A percentile compares a stretch with the other conserved stretches of the same genome.
phyloP scores from a whole-genome alignment of 495 filamentous ascomycete species.

The Penicillium chermesinum region DNA sequence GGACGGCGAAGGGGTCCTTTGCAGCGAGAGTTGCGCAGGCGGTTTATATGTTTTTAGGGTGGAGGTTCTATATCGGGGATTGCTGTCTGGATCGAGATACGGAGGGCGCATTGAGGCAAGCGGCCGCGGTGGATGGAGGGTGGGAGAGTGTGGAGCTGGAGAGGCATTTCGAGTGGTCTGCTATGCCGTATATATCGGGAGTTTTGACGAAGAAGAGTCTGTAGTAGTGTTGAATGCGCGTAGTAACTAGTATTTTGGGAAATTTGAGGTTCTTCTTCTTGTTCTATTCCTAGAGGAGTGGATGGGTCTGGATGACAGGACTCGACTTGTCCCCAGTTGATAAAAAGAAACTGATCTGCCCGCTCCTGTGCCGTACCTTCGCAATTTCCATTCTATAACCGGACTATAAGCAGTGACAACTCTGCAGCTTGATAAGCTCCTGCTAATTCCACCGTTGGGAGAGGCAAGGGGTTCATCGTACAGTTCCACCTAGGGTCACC shows the following conservation, averaged over 20 bases:
- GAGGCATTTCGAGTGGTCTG: slow-evolving; percentile 40
- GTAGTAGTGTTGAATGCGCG: neutral
- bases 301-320: too few relatives aligned
- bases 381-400: too few relatives aligned
- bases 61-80: slow-evolving; percentile 51
- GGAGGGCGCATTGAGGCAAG: slow-evolving; percentile 42
- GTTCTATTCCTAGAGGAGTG: too few relatives aligned
- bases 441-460: too few relatives aligned
- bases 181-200: slow-evolving; percentile 54
- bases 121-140: slow-evolving; percentile 40
- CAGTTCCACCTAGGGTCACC: too few relatives aligned
- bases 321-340: too few relatives aligned
- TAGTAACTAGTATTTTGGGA: neutral
- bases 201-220: slow-evolving; percentile 39
- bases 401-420: too few relatives aligned
- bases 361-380: too few relatives aligned
- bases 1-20: slow-evolving; percentile 42
- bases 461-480: too few relatives aligned
- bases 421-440: too few relatives aligned
- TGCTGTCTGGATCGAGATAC: slow-evolving; percentile 56
- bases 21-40: slow-evolving; percentile 42
- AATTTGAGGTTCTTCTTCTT: too few relatives aligned
- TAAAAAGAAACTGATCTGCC: too few relatives aligned
- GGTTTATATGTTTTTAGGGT: slow-evolving; percentile 30
- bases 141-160: slow-evolving; percentile 54